These are phyloP conservation scores for Talaromyces sp. DNA, from an alignment of 2,329 filamentous ascomycete genomes.

Conservation along the genomic window DNA sequence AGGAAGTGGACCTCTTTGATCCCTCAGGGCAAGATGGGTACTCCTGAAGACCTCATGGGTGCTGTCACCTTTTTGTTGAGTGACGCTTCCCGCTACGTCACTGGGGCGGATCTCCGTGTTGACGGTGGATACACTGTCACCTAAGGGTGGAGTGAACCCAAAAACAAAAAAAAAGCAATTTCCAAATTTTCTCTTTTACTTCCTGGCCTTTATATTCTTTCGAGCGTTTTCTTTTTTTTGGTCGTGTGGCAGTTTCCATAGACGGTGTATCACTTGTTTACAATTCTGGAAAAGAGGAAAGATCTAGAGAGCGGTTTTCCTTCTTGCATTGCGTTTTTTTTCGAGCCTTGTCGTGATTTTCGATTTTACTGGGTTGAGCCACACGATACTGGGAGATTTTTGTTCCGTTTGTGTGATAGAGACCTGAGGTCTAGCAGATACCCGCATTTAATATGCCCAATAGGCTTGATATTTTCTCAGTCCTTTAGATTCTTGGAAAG, in stretches of 20 bases:
- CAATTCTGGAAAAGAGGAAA: background rate
- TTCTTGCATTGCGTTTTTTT: background rate
- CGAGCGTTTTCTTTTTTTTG: constrained; percentile 2
- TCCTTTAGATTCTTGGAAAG: background rate
- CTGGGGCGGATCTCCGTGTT: constrained; percentile 72
- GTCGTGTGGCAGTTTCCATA: background rate
- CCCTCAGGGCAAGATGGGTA: constrained; percentile 89
- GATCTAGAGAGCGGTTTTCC: background rate
- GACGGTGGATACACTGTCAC: constrained; percentile 88
- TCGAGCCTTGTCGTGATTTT: constrained; percentile 2
- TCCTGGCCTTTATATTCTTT: constrained; percentile 9
- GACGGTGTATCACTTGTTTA: constrained; percentile 1
- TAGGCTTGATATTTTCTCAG: background rate
- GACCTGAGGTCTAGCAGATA: constrained; percentile 9
- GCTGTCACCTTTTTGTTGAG: constrained; percentile 83
- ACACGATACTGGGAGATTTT: background rate
- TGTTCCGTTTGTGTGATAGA: constrained; percentile 1
- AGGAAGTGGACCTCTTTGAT: constrained; percentile 89
- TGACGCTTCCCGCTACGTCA: constrained; percentile 72
- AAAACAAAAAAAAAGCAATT: background rate
- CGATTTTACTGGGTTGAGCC: background rate
- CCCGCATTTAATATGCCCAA: constrained; percentile 5
- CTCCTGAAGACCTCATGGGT: constrained; percentile 88
- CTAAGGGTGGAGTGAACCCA: constrained; percentile 38
- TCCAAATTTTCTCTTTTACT: constrained; percentile 1